Evolutionary conservation across 306 rosid species (phyloP).

Genomic region (Cucumis cinereus): DNA sequence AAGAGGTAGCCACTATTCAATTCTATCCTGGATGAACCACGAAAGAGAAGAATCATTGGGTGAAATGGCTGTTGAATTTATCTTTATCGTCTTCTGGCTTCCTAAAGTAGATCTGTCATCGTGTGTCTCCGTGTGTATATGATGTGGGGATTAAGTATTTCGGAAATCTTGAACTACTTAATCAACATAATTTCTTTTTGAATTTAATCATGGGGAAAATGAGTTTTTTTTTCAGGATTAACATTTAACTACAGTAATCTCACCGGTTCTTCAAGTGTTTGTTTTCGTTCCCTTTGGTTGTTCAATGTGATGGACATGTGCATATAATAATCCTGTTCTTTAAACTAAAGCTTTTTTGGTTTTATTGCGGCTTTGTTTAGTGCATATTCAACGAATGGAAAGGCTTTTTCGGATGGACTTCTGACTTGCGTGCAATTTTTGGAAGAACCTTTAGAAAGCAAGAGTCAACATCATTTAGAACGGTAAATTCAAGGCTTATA

Average conservation of each 20-base stretch:
- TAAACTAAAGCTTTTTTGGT: neutral
- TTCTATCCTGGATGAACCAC: neutral
- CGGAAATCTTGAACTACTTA: neutral
- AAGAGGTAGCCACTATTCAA: neutral
- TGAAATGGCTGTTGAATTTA: neutral
- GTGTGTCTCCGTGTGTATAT: neutral
- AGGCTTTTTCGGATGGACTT: constrained; percentile 74
- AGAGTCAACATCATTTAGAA: constrained; percentile 43
- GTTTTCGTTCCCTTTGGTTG: neutral
- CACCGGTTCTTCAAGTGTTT: neutral
- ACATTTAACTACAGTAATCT: neutral
- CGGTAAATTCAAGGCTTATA: constrained; percentile 24
- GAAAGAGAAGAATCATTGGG: neutral
- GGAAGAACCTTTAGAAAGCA: constrained; percentile 51
- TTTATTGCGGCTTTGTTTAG: constrained; percentile 22
- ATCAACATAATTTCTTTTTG: neutral
- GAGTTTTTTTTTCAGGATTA: neutral
- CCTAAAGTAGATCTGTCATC: neutral
- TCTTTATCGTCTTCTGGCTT: neutral
- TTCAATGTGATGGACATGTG: neutral
- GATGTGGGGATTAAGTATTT: neutral
- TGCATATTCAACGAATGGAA: constrained; percentile 79
- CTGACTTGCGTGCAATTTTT: constrained; percentile 62
- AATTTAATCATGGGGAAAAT: neutral
- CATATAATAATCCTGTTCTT: neutral